Conservation (phyloP, 163 green algal genomes). For the Scenedesmus sp. region DNA sequence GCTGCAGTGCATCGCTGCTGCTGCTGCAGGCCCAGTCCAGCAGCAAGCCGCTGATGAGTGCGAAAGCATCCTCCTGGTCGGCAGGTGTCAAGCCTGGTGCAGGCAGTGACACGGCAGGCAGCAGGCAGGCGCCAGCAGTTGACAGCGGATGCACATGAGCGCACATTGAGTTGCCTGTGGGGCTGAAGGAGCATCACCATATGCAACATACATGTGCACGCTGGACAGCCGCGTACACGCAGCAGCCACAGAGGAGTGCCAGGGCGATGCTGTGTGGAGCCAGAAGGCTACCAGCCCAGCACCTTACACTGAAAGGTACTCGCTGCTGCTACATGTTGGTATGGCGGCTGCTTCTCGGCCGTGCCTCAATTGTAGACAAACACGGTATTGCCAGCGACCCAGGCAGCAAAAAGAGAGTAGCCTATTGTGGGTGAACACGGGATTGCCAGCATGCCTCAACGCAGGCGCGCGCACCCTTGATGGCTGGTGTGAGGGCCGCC, state of each 20-base stretch:
- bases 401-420: too few species aligned
- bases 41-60: neutral
- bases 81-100: slow-evolving; percentile 12
- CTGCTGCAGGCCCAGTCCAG: slow-evolving; percentile 41
- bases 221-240: neutral
- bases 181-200: too few species aligned
- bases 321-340: too few species aligned
- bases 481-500: slow-evolving; percentile 17
- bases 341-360: too few species aligned
- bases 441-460: neutral
- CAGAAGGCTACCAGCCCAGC: too few species aligned
- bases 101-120: neutral
- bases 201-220: neutral
- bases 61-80: slow-evolving; percentile 20
- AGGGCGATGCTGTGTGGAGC: neutral
- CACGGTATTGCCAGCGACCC: too few species aligned
- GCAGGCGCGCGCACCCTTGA: slow-evolving; percentile 31
- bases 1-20: neutral
- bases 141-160: neutral
- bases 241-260: neutral
- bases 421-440: too few species aligned
- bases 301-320: too few species aligned
- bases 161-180: too few species aligned
- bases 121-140: neutral
- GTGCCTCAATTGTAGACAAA: too few species aligned